Percentiles rank a stretch among this genome's conserved stretches.
These are phyloP conservation scores for Lachancea thermotolerans DNA, from an alignment of 805 yeast genomes.

Conservation along the genomic window DNA sequence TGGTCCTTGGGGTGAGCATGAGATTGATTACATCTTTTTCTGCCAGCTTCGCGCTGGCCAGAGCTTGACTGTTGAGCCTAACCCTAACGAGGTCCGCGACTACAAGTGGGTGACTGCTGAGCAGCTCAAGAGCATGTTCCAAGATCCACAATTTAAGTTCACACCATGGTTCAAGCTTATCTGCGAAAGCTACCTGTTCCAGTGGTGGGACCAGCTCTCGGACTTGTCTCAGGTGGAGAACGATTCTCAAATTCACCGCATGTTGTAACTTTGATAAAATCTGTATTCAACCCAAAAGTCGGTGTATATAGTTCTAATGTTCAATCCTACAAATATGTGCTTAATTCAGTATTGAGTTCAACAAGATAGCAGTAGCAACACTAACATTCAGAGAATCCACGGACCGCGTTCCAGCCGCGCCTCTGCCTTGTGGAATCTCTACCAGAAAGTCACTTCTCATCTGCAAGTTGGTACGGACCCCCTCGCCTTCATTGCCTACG, in stretches of 20 bases:
- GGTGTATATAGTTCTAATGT: not conserved
- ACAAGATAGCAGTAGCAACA: slow-evolving; percentile 74
- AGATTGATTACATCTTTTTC: slow-evolving; percentile 88
- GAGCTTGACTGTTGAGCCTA: slow-evolving; percentile 44
- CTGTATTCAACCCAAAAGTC: too few relatives aligned
- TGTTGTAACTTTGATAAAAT: slow-evolving; percentile 16
- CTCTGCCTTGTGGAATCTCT: slow-evolving; percentile 27
- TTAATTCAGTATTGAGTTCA: slow-evolving; percentile 29
- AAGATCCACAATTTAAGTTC: slow-evolving; percentile 57
- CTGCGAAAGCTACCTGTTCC: slow-evolving; percentile 81
- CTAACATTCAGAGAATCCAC: slow-evolving; percentile 85
- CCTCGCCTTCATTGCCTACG: slow-evolving; percentile 81
- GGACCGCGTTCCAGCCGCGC: slow-evolving; percentile 6
- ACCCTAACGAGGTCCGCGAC: slow-evolving; percentile 83
- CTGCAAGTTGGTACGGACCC: slow-evolving; percentile 62
- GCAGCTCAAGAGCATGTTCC: slow-evolving; percentile 70
- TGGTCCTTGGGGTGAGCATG: slow-evolving; percentile 95
- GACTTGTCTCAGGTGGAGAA: slow-evolving; percentile 44
- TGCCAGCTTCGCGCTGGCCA: slow-evolving; percentile 47
- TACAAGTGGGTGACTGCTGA: slow-evolving; percentile 61
- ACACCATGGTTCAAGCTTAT: slow-evolving; percentile 98
- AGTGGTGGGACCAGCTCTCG: slow-evolving; percentile 87
- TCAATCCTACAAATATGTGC: not conserved
- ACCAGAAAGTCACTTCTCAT: slow-evolving; percentile 47
- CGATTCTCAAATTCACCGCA: slow-evolving; percentile 33